Evolutionary conservation across 352 stramenopile species (phyloP), one percentile per base, ranked within the genome.

Genomic region (Globisporangium yorkense): DNA sequence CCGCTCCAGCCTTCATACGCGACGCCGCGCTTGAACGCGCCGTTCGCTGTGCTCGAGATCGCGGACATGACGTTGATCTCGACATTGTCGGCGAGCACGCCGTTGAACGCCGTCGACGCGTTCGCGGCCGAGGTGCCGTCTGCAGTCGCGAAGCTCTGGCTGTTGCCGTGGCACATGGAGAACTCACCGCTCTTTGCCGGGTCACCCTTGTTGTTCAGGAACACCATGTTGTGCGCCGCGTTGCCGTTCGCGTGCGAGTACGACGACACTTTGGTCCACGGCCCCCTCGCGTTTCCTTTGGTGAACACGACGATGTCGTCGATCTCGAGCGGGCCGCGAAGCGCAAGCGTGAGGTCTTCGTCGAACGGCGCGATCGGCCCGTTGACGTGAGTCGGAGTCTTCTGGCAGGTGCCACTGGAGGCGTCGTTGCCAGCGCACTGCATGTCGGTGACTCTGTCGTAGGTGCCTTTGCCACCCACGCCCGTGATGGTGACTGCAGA

Each of bases 161-260:
- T 71, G 54, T 67, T 70, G 50, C 69, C 66, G 15, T 80, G 61
- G 61, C 68, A 83, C 47, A 63, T 70, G 37, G 74, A 64, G 37
- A 76, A 79, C 33, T 70, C 65, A 8, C 71, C 63, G 18, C 68
- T 77, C 51, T 66, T 64, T 2, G 63, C 35, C 18, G 53, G 27
- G 35, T 74, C 63, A n/a, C 71, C 71, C 21, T 71, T 71, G 66
- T 81, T 84, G 61, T 81, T 84, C 33, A 84, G 61, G 52, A 84
- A 80, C 7, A 77, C 69, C 67, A 77, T 68, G 66, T 84, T 84
- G 13, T 74, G 40, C 16, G 48, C 47, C 15, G 55, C 55, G 4
- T 39, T 63, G 1, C 16, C 29, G 16, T 70, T 68, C 10, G 4
- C 40, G 12, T 31, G 50, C 3, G 57, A 74, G 61, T 65, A 84